Evolutionary conservation across 495 filamentous ascomycete species (phyloP).

Genomic region (Aspergillus carlsbadensis): DNA sequence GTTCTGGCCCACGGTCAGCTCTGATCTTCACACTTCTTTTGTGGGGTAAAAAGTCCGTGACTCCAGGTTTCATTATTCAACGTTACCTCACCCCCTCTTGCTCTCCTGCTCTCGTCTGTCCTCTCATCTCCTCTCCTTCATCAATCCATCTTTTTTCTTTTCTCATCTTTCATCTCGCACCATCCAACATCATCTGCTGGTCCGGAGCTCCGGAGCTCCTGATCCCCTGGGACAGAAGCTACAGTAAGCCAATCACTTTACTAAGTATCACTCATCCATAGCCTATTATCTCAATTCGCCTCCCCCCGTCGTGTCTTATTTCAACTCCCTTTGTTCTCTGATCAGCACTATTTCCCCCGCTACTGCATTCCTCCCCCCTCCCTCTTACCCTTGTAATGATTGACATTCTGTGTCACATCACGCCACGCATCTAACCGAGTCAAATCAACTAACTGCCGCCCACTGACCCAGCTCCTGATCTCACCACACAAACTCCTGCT

Average conservation of each 20-base stretch:
- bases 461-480: not conserved
- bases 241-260: too few species aligned
- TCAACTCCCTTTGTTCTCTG: conserved; percentile 13
- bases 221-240: not conserved
- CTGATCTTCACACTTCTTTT: conserved; percentile 5
- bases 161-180: not conserved
- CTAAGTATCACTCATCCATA: not conserved
- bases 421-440: conserved; percentile 1
- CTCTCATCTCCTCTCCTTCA: not conserved
- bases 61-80: not conserved
- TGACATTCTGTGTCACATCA: conserved; percentile 5
- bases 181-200: not conserved
- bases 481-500: not conserved
- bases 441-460: not conserved
- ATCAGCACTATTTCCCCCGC: conserved; percentile 8
- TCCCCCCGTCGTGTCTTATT: conserved; percentile 6
- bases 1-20: conserved; percentile 18
- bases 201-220: not conserved
- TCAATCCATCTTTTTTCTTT: not conserved
- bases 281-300: not conserved
- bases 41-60: conserved; percentile 20
- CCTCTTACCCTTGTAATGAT: conserved; percentile 1
- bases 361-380: conserved; percentile 1
- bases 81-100: not conserved
- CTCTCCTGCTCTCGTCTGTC: not conserved